A percentile compares a stretch with the other conserved stretches of the same genome.
phyloP scores from a whole-genome alignment of 2,329 filamentous ascomycete species.

The Aspergillus sp. region DNA sequence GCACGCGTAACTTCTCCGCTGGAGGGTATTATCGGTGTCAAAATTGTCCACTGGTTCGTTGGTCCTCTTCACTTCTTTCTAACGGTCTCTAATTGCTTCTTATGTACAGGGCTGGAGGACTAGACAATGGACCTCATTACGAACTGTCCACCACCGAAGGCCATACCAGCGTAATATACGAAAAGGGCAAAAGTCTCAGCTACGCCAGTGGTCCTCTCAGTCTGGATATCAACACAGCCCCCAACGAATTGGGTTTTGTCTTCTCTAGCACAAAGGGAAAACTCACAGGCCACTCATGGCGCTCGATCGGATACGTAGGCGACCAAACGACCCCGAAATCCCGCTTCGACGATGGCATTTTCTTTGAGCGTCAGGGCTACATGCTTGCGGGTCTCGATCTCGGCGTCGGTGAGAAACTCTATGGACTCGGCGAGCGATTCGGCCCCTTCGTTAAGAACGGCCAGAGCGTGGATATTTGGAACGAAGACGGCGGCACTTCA shows the following conservation, averaged over 20 bases:
- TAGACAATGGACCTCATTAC: slow-evolving; percentile 39
- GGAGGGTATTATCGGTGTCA: slow-evolving; percentile 41
- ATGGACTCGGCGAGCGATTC: slow-evolving; percentile 75
- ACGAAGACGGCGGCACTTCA: slow-evolving; percentile 52
- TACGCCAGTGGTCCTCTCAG: slow-evolving; percentile 35
- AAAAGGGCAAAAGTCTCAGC: slow-evolving; percentile 24
- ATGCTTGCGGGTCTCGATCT: slow-evolving; percentile 42
- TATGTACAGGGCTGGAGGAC: slow-evolving; percentile 30
- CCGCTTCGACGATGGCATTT: slow-evolving; percentile 35
- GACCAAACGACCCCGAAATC: slow-evolving; percentile 35
- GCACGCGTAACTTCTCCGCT: slow-evolving; percentile 35
- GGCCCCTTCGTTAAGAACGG: slow-evolving; percentile 75
- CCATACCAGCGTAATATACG: slow-evolving; percentile 29
- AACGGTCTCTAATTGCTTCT: not conserved
- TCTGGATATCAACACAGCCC: slow-evolving; percentile 32
- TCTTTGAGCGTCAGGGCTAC: slow-evolving; percentile 38
- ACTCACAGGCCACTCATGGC: slow-evolving; percentile 39
- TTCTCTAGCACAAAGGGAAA: slow-evolving; percentile 26
- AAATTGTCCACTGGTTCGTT: slow-evolving; percentile 39
- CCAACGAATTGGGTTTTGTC: slow-evolving; percentile 36
- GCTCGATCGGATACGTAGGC: slow-evolving; percentile 41
- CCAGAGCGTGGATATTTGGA: slow-evolving; percentile 66
- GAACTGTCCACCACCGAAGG: slow-evolving; percentile 27
- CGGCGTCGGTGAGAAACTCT: slow-evolving; percentile 62
- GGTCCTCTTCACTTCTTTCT: not conserved